phyloP scores from a whole-genome alignment of 2,329 filamentous ascomycete species.

The Helotiales sp. region DNA sequence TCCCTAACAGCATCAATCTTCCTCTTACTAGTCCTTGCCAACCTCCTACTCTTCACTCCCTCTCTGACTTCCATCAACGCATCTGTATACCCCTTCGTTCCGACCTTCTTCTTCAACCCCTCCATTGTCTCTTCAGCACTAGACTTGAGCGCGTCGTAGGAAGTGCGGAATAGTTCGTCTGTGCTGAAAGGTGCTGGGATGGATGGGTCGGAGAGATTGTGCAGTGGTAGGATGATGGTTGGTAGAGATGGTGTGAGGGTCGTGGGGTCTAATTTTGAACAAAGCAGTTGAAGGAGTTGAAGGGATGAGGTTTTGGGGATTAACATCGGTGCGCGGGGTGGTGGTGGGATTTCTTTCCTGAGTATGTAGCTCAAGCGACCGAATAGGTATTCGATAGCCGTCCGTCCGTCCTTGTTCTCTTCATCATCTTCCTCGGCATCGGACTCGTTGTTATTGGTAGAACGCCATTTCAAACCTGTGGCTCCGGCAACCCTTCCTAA shows the following conservation, averaged over 20 bases:
- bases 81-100: slow-evolving; percentile 75
- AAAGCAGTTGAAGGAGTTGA: slow-evolving; percentile 70
- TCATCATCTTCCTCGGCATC: slow-evolving; percentile 45
- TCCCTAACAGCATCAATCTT: slow-evolving; percentile 83
- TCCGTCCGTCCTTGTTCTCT: slow-evolving; percentile 44
- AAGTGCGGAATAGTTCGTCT: slow-evolving; percentile 67
- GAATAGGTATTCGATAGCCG: slow-evolving; percentile 73
- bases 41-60: slow-evolving; percentile 68
- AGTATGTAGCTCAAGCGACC: slow-evolving; percentile 76
- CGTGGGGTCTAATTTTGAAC: slow-evolving; percentile 57
- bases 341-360: slow-evolving; percentile 70
- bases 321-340: slow-evolving; percentile 60
- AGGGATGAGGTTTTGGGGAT: slow-evolving; percentile 76
- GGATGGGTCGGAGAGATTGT: slow-evolving; percentile 79
- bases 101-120: slow-evolving; percentile 80
- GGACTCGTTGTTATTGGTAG: slow-evolving; percentile 41
- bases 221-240: slow-evolving; percentile 65
- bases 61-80: slow-evolving; percentile 72
- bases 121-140: slow-evolving; percentile 78
- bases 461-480: slow-evolving; percentile 52
- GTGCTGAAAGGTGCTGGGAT: slow-evolving; percentile 71
- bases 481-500: slow-evolving; percentile 66
- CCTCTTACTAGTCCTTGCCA: slow-evolving; percentile 77
- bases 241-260: slow-evolving; percentile 64
- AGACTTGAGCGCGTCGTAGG: slow-evolving; percentile 69